Evolutionary conservation across 169 alveolate species (phyloP).

Genomic region (Blepharisma undulans): DNA sequence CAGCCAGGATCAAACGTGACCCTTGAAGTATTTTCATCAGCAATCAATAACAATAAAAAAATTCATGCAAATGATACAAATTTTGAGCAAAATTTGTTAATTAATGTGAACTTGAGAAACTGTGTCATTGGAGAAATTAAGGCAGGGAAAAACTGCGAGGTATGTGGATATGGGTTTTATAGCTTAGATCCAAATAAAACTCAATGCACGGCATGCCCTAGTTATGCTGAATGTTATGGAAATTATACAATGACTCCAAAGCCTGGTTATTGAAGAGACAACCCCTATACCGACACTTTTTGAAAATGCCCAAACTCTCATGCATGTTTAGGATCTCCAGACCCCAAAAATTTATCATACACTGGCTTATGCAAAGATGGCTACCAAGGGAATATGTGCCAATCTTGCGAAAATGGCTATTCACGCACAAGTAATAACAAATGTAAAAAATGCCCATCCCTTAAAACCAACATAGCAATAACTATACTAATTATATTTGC

Average conservation of each 20-base stretch:
- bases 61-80: neutral
- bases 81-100: neutral
- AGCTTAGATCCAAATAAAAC: neutral
- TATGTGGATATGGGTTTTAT: neutral
- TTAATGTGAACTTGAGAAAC: neutral
- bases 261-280: constrained; percentile 61
- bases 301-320: constrained; percentile 39
- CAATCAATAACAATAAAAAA: neutral
- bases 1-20: neutral
- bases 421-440: neutral
- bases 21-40: neutral
- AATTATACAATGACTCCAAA: constrained; percentile 52
- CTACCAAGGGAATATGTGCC: constrained; percentile 29
- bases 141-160: neutral
- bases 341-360: constrained; percentile 41
- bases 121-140: neutral
- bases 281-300: constrained; percentile 37
- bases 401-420: constrained; percentile 20
- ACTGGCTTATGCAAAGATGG: constrained; percentile 46
- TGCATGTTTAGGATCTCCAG: constrained; percentile 56
- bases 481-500: neutral
- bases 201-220: neutral
- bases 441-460: constrained; percentile 44
- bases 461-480: neutral
- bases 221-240: constrained; percentile 53